Evolutionary conservation across 2,329 filamentous ascomycete genomes (phyloP).

Genomic region (Tolypocladium amazonense): DNA sequence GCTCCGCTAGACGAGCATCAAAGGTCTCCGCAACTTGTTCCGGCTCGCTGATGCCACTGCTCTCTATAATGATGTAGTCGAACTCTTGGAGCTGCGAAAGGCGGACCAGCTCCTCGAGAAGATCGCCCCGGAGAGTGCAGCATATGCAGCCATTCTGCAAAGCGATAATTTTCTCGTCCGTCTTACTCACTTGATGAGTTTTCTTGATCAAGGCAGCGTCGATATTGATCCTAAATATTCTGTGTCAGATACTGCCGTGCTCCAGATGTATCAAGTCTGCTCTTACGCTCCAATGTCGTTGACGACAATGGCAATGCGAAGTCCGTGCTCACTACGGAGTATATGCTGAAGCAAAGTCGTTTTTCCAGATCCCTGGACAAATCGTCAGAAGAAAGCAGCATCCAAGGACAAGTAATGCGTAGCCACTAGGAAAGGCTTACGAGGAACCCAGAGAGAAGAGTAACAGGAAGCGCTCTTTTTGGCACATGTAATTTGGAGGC

Average conservation of each 20-base stretch:
- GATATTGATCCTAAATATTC: constrained; percentile 43
- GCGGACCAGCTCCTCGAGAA: constrained; percentile 58
- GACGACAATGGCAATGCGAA: constrained; percentile 61
- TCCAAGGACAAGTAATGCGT: not conserved
- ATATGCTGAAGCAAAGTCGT: constrained; percentile 62
- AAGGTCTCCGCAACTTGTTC: constrained; percentile 69
- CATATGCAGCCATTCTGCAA: constrained; percentile 69
- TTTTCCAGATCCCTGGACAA: constrained; percentile 52
- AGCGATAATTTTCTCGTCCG: constrained; percentile 54
- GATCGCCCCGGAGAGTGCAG: constrained; percentile 61
- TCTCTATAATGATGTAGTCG: constrained; percentile 64
- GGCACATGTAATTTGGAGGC: constrained; percentile 1
- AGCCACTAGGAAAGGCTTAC: constrained; percentile 6
- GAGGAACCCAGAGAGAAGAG: constrained; percentile 23
- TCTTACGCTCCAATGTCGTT: constrained; percentile 57
- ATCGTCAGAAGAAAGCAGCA: not conserved
- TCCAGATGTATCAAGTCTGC: not conserved
- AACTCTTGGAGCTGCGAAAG: constrained; percentile 51
- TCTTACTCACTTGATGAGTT: constrained; percentile 43
- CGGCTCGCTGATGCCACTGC: constrained; percentile 60
- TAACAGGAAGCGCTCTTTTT: constrained; percentile 19
- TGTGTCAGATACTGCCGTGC: not conserved
- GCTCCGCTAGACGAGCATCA: constrained; percentile 42
- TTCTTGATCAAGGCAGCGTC: constrained; percentile 51
- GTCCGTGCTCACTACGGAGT: constrained; percentile 53